Conservation (phyloP, 2,329 filamentous ascomycete species). For the Cladorrhinum sp. region DNA sequence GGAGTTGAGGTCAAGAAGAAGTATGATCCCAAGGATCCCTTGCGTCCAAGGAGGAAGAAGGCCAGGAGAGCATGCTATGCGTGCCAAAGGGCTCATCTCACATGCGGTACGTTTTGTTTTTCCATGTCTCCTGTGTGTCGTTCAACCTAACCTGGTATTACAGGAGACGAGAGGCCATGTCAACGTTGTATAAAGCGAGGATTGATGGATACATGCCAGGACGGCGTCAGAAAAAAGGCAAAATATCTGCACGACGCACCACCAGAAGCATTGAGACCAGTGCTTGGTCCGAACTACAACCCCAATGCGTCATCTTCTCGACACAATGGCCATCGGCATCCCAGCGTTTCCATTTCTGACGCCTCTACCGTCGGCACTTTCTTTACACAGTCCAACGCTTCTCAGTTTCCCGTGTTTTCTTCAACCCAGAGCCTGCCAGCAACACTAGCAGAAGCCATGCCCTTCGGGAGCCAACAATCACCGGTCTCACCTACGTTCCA, state of each 20-base stretch:
- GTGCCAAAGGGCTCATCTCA: conserved; percentile 94
- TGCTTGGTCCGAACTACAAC: conserved; percentile 70
- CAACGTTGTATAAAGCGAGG: conserved; percentile 91
- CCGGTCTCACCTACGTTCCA: conserved; percentile 74
- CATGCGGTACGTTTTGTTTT: conserved; percentile 75
- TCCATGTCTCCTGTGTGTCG: conserved; percentile 10
- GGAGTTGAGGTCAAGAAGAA: conserved; percentile 59
- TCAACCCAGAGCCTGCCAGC: conserved; percentile 44
- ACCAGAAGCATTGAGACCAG: conserved; percentile 82
- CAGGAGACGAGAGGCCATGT: conserved; percentile 94
- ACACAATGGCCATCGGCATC: conserved; percentile 46
- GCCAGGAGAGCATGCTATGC: conserved; percentile 92
- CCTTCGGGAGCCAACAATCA: conserved; percentile 65
- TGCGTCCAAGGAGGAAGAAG: conserved; percentile 89
- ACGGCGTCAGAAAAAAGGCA: conserved; percentile 96
- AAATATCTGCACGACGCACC: conserved; percentile 98
- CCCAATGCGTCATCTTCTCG: conserved; percentile 48
- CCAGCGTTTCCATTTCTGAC: conserved; percentile 47
- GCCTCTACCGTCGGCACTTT: conserved; percentile 41
- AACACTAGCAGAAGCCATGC: conserved; percentile 45
- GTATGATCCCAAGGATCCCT: conserved; percentile 82
- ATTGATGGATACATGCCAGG: conserved; percentile 86
- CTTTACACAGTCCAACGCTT: conserved; percentile 46
- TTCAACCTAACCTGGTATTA: conserved; percentile 22
- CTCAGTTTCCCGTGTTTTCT: conserved; percentile 51